Conservation (phyloP, 306 rosid species). For the Rosa rugosa region DNA sequence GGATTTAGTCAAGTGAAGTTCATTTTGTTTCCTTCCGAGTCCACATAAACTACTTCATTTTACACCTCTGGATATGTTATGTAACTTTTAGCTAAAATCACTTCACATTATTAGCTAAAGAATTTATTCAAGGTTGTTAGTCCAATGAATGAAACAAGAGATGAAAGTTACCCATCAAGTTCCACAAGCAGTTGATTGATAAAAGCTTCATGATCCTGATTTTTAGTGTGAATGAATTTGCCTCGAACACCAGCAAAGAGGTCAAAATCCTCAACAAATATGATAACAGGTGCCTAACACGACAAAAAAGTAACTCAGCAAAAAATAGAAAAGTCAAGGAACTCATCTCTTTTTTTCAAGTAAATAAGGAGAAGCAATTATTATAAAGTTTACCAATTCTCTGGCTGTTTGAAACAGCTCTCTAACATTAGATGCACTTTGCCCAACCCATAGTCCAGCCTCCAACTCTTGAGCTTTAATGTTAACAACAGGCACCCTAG, state of each 20-base stretch:
- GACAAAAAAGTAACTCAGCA: conserved; percentile 31
- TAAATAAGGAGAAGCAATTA: background rate
- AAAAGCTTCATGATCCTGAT: conserved; percentile 96
- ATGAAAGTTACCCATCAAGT: conserved; percentile 83
- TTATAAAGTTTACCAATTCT: conserved; percentile 59
- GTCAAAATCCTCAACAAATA: conserved; percentile 98
- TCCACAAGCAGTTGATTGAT: conserved; percentile 98
- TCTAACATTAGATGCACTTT: conserved; percentile 95
- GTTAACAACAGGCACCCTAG: conserved; percentile 91
- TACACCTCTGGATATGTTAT: background rate
- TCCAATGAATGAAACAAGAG: background rate
- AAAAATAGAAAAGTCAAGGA: conserved; percentile 20
- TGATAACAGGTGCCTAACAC: conserved; percentile 89
- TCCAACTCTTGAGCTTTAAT: conserved; percentile 88
- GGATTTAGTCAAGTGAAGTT: background rate
- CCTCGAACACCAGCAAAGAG: conserved; percentile 99
- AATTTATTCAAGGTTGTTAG: conserved; percentile 2
- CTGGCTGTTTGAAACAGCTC: conserved; percentile 97
- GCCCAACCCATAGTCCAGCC: conserved; percentile 99
- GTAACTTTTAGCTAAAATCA: background rate
- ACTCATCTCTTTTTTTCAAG: background rate
- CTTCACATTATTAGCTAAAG: background rate
- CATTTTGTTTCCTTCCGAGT: background rate
- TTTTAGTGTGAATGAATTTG: conserved; percentile 75
- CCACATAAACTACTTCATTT: background rate